Evolutionary conservation across 768 basidiomycete species (phyloP).

Genomic region (Tubosaeta brunneosetosa): DNA sequence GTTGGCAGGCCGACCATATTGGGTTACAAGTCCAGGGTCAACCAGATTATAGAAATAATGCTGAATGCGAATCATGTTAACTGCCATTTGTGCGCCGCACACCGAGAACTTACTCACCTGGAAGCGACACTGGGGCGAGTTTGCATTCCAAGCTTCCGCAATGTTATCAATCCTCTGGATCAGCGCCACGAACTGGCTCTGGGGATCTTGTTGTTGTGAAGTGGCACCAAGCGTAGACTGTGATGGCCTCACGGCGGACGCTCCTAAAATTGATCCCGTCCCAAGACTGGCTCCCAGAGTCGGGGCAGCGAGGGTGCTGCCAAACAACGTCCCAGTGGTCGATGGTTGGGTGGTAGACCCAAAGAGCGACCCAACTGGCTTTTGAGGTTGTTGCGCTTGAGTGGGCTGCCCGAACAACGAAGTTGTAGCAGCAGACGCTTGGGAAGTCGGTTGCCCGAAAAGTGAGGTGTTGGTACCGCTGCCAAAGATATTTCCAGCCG

Average conservation of each 20-base stretch:
- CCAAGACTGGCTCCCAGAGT: conserved; percentile 27
- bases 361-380: conserved; percentile 27
- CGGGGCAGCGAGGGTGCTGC: conserved; percentile 31
- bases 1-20: conserved; percentile 70
- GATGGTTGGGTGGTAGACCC: conserved; percentile 26
- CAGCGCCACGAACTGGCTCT: conserved; percentile 51
- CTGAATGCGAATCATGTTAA: conserved; percentile 33
- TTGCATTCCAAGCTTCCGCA: conserved; percentile 66
- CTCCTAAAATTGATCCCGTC: conserved; percentile 24
- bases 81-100: neutral
- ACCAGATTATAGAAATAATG: conserved; percentile 84
- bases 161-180: conserved; percentile 59
- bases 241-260: conserved; percentile 31
- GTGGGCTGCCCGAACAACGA: conserved; percentile 20
- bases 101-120: conserved; percentile 45
- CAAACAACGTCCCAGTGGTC: conserved; percentile 33
- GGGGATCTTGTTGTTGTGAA: conserved; percentile 55
- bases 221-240: conserved; percentile 32
- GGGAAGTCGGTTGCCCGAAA: neutral
- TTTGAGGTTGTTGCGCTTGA: conserved; percentile 20
- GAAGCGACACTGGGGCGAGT: conserved; percentile 68
- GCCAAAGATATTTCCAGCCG: neutral
- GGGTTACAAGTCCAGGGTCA: conserved; percentile 56
- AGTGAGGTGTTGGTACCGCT: neutral
- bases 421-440: neutral